A percentile compares a stretch with the other conserved stretches of the same genome.
phyloP scores from a whole-genome alignment of 2,329 filamentous ascomycete genomes.

The Stachybotrys echinatus region DNA sequence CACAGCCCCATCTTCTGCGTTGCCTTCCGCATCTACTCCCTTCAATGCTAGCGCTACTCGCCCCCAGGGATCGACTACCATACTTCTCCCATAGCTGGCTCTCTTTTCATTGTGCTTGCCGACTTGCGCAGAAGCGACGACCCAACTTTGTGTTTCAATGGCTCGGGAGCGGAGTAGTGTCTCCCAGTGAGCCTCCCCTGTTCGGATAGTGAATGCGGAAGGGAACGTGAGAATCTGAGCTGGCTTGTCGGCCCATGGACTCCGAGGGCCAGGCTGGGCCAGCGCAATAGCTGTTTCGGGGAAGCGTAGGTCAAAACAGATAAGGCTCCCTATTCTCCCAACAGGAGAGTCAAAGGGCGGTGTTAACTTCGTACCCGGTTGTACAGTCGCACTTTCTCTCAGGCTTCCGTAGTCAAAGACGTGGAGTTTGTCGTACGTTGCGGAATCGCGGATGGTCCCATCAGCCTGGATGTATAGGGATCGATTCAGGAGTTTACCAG shows the following conservation, averaged over 20 bases:
- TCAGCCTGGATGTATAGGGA: slow-evolving; percentile 44
- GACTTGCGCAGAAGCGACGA: slow-evolving; percentile 77
- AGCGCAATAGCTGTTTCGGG: slow-evolving; percentile 69
- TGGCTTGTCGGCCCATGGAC: slow-evolving; percentile 22
- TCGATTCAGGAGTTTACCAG: slow-evolving; percentile 41
- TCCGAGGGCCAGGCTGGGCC: slow-evolving; percentile 33
- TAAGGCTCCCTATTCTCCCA: slow-evolving; percentile 71
- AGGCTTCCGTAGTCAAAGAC: slow-evolving; percentile 68
- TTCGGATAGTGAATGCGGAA: slow-evolving; percentile 84
- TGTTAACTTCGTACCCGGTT: slow-evolving; percentile 59
- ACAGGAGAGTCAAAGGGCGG: slow-evolving; percentile 68
- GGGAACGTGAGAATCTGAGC: slow-evolving; percentile 82
- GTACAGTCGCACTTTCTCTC: slow-evolving; percentile 53
- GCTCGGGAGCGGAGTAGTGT: slow-evolving; percentile 71
- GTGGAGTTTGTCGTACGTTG: slow-evolving; percentile 79
- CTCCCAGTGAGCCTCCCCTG: slow-evolving; percentile 83
- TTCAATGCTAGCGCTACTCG: slow-evolving; percentile 61
- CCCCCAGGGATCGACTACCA: slow-evolving; percentile 87
- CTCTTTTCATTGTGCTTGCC: slow-evolving; percentile 70
- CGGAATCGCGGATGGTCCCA: slow-evolving; percentile 34
- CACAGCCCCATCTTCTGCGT: slow-evolving; percentile 32
- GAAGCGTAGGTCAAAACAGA: slow-evolving; percentile 90
- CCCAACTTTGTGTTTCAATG: slow-evolving; percentile 84
- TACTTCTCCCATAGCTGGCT: slow-evolving; percentile 77
- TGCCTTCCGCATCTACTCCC: slow-evolving; percentile 41